Evolutionary conservation across 768 basidiomycete species (phyloP).

Genomic region (Pleurotus pulmonarius): DNA sequence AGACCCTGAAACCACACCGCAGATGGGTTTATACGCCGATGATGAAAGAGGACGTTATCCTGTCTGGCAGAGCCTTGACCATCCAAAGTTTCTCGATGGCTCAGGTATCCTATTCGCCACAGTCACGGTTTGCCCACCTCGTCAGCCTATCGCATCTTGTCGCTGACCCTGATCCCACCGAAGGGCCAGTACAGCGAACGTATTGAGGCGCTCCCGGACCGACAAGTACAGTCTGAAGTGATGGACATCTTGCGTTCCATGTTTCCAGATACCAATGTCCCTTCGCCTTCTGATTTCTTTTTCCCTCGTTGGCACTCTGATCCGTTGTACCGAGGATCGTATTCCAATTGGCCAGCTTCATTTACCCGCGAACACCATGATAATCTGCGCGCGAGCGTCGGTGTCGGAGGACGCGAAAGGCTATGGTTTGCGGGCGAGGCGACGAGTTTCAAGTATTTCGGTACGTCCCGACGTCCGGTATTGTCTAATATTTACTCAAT

Average conservation of each 20-base stretch:
- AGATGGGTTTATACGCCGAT: conserved; percentile 60
- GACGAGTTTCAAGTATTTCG: conserved; percentile 54
- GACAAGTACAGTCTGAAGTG: conserved; percentile 47
- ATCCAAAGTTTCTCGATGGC: conserved; percentile 53
- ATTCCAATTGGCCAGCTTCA: conserved; percentile 68
- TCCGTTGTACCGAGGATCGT: conserved; percentile 55
- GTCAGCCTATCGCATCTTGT: not conserved
- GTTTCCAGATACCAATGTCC: conserved; percentile 53
- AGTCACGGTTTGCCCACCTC: conserved; percentile 32
- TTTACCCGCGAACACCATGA: conserved; percentile 51
- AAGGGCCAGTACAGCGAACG: conserved; percentile 62
- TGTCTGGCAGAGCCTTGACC: conserved; percentile 65
- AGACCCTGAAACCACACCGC: not conserved
- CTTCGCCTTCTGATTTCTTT: conserved; percentile 52
- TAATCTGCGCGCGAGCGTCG: conserved; percentile 54
- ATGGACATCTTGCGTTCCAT: conserved; percentile 54
- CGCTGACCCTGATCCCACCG: not conserved
- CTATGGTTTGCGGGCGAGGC: conserved; percentile 67
- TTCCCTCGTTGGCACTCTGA: conserved; percentile 53
- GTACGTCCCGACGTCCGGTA: conserved; percentile 25
- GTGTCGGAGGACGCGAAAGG: conserved; percentile 17
- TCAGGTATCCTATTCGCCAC: conserved; percentile 56
- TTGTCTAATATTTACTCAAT: too few relatives aligned
- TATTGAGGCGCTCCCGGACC: conserved; percentile 47
- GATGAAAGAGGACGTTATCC: conserved; percentile 57